phyloP scores from a whole-genome alignment of 495 filamentous ascomycete species.

The Penicillium waksmanii region DNA sequence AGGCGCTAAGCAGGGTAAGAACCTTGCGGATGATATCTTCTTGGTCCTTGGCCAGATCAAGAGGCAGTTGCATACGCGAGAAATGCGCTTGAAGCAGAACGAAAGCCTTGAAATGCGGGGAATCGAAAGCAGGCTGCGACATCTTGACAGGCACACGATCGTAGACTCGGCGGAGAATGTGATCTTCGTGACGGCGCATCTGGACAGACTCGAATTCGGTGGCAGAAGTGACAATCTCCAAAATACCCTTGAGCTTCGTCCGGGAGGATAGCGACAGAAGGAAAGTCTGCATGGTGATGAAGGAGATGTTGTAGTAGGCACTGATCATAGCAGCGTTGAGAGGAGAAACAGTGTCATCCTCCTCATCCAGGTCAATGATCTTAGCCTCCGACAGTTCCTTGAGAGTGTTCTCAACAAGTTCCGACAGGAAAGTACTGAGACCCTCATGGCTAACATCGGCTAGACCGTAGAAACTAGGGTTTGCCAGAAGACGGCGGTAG shows the following conservation, averaged over 20 bases:
- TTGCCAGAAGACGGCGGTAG: conserved; percentile 94
- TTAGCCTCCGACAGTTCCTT: conserved; percentile 91
- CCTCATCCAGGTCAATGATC: conserved; percentile 96
- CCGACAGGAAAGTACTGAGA: conserved; percentile 90
- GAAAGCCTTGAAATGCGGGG: conserved; percentile 97
- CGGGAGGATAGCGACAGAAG: conserved; percentile 87
- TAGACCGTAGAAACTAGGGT: conserved; percentile 95
- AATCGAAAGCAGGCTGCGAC: conserved; percentile 81
- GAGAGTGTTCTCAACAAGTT: conserved; percentile 90
- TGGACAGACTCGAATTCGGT: conserved; percentile 96
- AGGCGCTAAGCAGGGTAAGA: conserved; percentile 85
- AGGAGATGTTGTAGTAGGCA: conserved; percentile 98
- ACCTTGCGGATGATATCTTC: conserved; percentile 85
- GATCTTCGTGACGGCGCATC: conserved; percentile 91
- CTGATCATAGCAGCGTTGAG: conserved; percentile 97
- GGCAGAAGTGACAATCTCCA: conserved; percentile 96
- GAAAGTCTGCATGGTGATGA: conserved; percentile 99
- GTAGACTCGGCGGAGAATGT: conserved; percentile 88
- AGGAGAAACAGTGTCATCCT: conserved; percentile 87
- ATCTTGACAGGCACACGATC: conserved; percentile 95
- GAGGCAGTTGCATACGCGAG: conserved; percentile 92
- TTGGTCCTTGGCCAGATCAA: conserved; percentile 97
- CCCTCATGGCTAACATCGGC: conserved; percentile 90
- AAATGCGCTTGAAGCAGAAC: conserved; percentile 97
- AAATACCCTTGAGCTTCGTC: conserved; percentile 92